phyloP scores from a whole-genome alignment of 2,329 filamentous ascomycete species.

The Colletotrichum siamense region DNA sequence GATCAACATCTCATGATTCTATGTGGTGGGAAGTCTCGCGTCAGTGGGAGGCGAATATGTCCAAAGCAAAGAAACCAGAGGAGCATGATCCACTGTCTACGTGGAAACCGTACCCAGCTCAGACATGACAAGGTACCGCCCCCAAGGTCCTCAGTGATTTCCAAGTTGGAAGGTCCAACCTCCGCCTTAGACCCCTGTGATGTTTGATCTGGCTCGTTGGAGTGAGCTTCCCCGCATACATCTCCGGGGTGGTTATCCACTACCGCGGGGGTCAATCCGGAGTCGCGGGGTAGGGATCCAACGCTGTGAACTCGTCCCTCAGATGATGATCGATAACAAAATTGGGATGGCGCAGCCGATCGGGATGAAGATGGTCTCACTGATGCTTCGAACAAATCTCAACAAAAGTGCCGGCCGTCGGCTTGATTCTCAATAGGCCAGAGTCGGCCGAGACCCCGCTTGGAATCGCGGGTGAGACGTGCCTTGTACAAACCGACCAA shows the following conservation, averaged over 20 bases:
- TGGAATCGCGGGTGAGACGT: not conserved
- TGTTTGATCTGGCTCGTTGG: not conserved
- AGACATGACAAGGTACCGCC: not conserved
- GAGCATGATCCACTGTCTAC: not conserved
- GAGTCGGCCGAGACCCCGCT: not conserved
- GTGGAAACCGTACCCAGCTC: not conserved
- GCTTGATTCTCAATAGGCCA: not conserved
- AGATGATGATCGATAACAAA: not conserved
- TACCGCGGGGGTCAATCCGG: not conserved
- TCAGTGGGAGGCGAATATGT: not conserved
- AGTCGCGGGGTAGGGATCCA: not conserved
- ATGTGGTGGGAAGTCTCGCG: not conserved
- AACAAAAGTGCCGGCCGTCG: not conserved
- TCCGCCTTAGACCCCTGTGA: not conserved
- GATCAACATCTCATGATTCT: not conserved
- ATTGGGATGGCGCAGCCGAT: not conserved
- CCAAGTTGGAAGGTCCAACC: not conserved
- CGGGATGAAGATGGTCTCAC: not conserved
- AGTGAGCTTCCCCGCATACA: not conserved
- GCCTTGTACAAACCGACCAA: not conserved
- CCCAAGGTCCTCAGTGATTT: not conserved
- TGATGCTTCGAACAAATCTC: not conserved
- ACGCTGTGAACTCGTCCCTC: not conserved
- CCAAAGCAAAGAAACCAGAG: not conserved
- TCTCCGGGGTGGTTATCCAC: not conserved